Evolutionary conservation across 192 early-diverging fungal species (phyloP).

Genomic region (Spizellomyces sp.): DNA sequence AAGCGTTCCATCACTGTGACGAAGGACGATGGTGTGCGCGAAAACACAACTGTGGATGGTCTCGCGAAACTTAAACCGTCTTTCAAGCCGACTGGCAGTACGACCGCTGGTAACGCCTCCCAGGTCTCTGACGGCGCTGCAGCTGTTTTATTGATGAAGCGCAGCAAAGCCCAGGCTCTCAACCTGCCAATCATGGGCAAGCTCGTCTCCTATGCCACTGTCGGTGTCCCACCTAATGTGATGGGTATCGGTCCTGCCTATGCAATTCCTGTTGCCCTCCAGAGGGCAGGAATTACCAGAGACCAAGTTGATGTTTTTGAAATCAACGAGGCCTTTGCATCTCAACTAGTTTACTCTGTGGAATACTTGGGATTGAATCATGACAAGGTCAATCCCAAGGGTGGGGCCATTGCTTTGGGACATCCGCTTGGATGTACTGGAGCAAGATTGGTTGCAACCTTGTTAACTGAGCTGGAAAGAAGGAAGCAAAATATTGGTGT

Average conservation of each 20-base stretch:
- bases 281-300: slow-evolving; percentile 72
- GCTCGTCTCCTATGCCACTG: slow-evolving; percentile 77
- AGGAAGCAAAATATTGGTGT: slow-evolving; percentile 76
- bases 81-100: slow-evolving; percentile 79
- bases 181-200: slow-evolving; percentile 83
- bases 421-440: slow-evolving; percentile 92
- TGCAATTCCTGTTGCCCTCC: slow-evolving; percentile 86
- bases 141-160: slow-evolving; percentile 81
- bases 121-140: slow-evolving; percentile 98
- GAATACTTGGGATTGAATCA: slow-evolving; percentile 83
- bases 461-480: slow-evolving; percentile 89
- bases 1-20: slow-evolving; percentile 66
- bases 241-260: slow-evolving; percentile 96
- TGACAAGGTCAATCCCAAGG: slow-evolving; percentile 96
- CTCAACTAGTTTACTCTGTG: slow-evolving; percentile 90
- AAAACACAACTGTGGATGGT: slow-evolving; percentile 71
- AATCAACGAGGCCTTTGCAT: slow-evolving; percentile 98
- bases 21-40: slow-evolving; percentile 90
- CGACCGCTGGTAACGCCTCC: slow-evolving; percentile 93
- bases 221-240: slow-evolving; percentile 88
- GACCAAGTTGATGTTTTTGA: slow-evolving; percentile 87
- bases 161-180: slow-evolving; percentile 83
- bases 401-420: slow-evolving; percentile 97
- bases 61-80: slow-evolving; percentile 85
- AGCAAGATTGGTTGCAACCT: slow-evolving; percentile 94